phyloP scores from a whole-genome alignment of 768 basidiomycete species.

The Phylloporus rhodoxanthus region DNA sequence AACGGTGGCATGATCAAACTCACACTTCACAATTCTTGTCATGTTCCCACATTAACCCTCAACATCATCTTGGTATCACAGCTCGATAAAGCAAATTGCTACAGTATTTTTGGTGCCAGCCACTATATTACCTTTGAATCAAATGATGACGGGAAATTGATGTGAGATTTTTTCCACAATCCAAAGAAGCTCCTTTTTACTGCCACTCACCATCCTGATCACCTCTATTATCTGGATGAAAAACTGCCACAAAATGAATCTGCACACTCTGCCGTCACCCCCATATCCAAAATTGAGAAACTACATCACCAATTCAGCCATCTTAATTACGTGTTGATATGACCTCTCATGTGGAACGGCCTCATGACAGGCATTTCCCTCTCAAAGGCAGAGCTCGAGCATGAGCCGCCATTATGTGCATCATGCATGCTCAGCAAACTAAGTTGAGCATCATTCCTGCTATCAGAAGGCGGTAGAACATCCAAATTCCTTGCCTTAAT shows the following conservation, averaged over 20 bases:
- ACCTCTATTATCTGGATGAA: neutral
- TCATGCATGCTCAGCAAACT: neutral
- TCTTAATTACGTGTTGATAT: neutral
- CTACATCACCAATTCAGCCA: neutral
- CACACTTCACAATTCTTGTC: neutral
- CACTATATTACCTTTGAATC: neutral
- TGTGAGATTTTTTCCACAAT: neutral
- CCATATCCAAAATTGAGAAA: neutral
- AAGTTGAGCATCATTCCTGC: neutral
- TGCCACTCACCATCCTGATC: neutral
- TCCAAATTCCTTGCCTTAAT: neutral
- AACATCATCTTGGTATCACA: neutral
- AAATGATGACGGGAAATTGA: neutral
- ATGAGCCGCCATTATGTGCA: neutral
- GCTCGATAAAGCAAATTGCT: neutral
- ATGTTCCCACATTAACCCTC: neutral
- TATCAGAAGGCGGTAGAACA: neutral
- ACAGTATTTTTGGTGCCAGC: neutral
- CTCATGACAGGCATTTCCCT: neutral
- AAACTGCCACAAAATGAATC: neutral
- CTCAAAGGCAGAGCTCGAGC: neutral
- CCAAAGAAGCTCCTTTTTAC: neutral
- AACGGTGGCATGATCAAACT: neutral
- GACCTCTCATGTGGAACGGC: neutral
- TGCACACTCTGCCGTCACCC: neutral